These are phyloP conservation scores for Calonectria pseudoreteaudii DNA, from an alignment of 2,329 filamentous ascomycete genomes.

Conservation along the genomic window DNA sequence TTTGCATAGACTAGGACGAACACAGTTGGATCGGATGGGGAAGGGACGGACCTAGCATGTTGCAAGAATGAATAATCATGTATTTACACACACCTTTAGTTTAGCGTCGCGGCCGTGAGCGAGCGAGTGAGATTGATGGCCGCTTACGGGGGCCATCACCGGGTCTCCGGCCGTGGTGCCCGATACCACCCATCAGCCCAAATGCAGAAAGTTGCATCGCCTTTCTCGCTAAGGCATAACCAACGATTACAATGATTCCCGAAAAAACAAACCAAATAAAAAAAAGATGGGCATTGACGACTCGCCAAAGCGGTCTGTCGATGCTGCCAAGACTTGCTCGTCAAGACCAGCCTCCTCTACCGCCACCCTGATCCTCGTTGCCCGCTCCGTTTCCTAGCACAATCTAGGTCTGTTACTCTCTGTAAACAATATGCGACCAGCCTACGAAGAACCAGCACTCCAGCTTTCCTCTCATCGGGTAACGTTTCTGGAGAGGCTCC, in stretches of 20 bases:
- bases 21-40: background rate
- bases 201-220: background rate
- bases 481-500: background rate
- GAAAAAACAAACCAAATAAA: no score
- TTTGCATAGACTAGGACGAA: background rate
- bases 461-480: background rate
- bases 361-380: background rate
- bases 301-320: background rate
- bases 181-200: background rate
- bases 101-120: background rate
- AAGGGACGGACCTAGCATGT: background rate
- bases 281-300: no score
- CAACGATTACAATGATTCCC: background rate
- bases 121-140: slow-evolving; percentile 1
- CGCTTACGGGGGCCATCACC: background rate
- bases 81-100: background rate
- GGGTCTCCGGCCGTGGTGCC: background rate
- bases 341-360: background rate
- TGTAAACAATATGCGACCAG: background rate
- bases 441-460: background rate
- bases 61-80: background rate
- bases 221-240: background rate
- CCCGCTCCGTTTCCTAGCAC: no score
- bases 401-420: background rate
- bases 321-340: background rate